These are phyloP conservation scores for Prorocentrum cordatum DNA, from an alignment of 169 alveolate species.

Conservation along the genomic window DNA sequence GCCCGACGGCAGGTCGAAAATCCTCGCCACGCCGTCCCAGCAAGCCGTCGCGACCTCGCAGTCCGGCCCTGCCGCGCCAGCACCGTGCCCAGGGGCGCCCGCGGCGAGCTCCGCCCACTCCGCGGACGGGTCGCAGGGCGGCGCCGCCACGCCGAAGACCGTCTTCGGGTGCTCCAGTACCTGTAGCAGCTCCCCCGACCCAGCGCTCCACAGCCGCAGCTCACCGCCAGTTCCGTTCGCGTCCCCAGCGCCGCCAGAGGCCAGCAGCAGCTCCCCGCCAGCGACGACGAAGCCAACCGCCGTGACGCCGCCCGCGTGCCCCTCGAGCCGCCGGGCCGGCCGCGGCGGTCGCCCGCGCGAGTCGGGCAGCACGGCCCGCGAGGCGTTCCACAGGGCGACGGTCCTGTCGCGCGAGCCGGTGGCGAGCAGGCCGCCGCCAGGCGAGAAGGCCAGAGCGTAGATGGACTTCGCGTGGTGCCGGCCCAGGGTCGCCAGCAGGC, in stretches of 20 bases:
- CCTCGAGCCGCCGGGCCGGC: neutral
- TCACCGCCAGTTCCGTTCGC: neutral
- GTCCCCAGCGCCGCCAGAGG: neutral
- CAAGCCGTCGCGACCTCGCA: slow-evolving; percentile 18
- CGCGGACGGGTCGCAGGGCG: neutral
- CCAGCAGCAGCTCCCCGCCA: neutral
- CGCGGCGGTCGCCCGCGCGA: neutral
- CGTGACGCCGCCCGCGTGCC: neutral
- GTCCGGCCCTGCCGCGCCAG: too few relatives aligned
- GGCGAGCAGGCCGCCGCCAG: neutral
- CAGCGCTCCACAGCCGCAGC: neutral
- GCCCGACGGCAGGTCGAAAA: neutral
- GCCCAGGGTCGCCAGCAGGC: too few relatives aligned
- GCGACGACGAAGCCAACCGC: neutral
- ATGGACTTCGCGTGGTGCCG: too few relatives aligned
- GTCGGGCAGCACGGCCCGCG: too few relatives aligned
- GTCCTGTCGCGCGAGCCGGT: neutral
- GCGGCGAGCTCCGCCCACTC: too few relatives aligned
- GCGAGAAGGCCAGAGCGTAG: neutral
- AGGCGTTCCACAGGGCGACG: neutral
- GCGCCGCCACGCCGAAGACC: neutral
- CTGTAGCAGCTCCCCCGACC: neutral
- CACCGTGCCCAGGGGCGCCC: too few relatives aligned
- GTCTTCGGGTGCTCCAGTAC: neutral
- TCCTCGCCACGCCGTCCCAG: slow-evolving; percentile 6